These are phyloP conservation scores for Colletotrichum gigasporum DNA, from an alignment of 2,329 filamentous ascomycete genomes.

Conservation along the genomic window DNA sequence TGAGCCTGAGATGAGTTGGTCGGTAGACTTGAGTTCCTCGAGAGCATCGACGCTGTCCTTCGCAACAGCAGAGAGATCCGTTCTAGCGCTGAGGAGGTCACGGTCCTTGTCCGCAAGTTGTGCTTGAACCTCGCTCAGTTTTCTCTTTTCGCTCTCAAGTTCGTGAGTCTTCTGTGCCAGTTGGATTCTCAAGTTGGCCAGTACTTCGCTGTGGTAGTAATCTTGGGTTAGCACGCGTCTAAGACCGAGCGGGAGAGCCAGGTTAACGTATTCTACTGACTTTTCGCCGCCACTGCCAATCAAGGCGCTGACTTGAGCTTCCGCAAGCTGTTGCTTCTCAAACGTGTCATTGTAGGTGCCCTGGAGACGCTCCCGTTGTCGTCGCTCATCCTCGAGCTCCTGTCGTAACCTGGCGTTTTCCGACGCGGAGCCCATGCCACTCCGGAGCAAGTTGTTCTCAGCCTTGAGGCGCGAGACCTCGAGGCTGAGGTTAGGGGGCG, in stretches of 20 bases:
- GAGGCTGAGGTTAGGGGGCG: slow-evolving; percentile 53
- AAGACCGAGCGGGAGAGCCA: slow-evolving; percentile 35
- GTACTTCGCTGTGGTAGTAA: slow-evolving; percentile 61
- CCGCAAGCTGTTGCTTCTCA: slow-evolving; percentile 65
- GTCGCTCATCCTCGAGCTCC: slow-evolving; percentile 64
- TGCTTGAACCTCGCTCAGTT: slow-evolving; percentile 49
- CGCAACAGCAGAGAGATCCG: slow-evolving; percentile 64
- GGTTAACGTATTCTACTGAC: slow-evolving; percentile 54
- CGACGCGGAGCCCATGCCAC: slow-evolving; percentile 61
- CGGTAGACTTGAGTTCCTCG: slow-evolving; percentile 66
- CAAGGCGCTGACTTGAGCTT: slow-evolving; percentile 66
- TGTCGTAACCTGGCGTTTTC: slow-evolving; percentile 63
- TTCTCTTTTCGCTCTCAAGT: slow-evolving; percentile 47
- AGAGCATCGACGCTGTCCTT: slow-evolving; percentile 65
- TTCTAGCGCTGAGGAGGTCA: slow-evolving; percentile 60
- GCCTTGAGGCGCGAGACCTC: slow-evolving; percentile 68
- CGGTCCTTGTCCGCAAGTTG: slow-evolving; percentile 64
- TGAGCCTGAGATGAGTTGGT: slow-evolving; percentile 67
- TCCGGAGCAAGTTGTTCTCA: slow-evolving; percentile 68
- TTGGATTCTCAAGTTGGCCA: slow-evolving; percentile 60
- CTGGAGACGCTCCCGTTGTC: slow-evolving; percentile 61
- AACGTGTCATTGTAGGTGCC: slow-evolving; percentile 65
- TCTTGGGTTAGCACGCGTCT: slow-evolving; percentile 52
- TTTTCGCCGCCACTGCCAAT: slow-evolving; percentile 59
- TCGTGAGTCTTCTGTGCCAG: slow-evolving; percentile 55